Evolutionary conservation across 495 filamentous ascomycete species (phyloP).

Genomic region (Tetracladium setigerum): DNA sequence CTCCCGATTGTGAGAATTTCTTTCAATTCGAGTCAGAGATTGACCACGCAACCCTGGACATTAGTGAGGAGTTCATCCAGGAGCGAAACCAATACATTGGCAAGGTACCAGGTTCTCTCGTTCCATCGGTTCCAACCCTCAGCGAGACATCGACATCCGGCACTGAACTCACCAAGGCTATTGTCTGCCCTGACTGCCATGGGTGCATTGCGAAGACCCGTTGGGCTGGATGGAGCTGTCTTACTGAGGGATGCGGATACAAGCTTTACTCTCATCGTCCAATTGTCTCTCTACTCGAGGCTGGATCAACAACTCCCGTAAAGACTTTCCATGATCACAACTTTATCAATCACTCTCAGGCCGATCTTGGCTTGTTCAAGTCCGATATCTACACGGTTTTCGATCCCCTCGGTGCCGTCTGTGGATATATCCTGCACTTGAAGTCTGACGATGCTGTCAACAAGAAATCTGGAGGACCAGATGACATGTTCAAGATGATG

Average conservation of each 20-base stretch:
- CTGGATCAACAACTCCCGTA: no score
- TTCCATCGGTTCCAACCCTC: constrained; percentile 23
- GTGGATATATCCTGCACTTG: constrained; percentile 58
- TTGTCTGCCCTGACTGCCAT: constrained; percentile 65
- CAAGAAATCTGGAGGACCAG: constrained; percentile 41
- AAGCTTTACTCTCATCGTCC: constrained; percentile 25
- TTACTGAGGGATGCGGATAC: constrained; percentile 42
- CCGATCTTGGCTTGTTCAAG: neutral
- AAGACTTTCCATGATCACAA: no score
- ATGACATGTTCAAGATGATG: constrained; percentile 56
- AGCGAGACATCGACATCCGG: constrained; percentile 16
- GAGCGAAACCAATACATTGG: constrained; percentile 24
- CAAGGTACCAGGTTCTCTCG: constrained; percentile 27
- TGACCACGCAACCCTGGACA: constrained; percentile 35
- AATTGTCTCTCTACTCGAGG: constrained; percentile 10
- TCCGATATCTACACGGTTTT: constrained; percentile 25
- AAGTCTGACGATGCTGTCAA: constrained; percentile 45
- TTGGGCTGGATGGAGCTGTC: constrained; percentile 63
- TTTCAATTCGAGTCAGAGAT: constrained; percentile 38
- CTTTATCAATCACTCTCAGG: no score
- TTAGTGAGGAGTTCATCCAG: constrained; percentile 52
- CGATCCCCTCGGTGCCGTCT: constrained; percentile 1
- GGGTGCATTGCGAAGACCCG: constrained; percentile 52
- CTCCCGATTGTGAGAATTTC: constrained; percentile 46
- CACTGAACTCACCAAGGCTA: constrained; percentile 42